phyloP scores from a whole-genome alignment of 495 filamentous ascomycete genomes.

The Astrothelium subdiscretum region DNA sequence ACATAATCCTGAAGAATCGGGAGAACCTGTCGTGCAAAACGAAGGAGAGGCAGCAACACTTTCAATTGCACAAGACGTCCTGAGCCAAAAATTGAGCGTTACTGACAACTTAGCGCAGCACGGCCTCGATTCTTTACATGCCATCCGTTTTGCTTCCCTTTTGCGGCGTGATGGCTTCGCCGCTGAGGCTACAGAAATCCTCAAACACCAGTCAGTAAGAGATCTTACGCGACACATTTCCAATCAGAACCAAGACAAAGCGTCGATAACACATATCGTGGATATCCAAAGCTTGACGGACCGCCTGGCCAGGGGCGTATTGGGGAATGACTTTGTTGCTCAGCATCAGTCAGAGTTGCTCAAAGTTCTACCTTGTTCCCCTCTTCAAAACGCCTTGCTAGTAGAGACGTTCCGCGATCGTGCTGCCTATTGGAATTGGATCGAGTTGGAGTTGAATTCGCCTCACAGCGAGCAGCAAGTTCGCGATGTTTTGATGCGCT shows the following conservation, averaged over 20 bases:
- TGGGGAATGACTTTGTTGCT: background rate
- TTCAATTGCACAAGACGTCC: conserved; percentile 33
- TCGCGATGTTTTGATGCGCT: conserved; percentile 30
- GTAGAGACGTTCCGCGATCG: conserved; percentile 46
- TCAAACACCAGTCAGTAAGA: conserved; percentile 31
- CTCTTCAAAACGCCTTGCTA: conserved; percentile 68
- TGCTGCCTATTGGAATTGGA: conserved; percentile 61
- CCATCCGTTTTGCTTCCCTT: conserved; percentile 53
- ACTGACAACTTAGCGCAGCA: conserved; percentile 36
- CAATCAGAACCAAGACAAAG: background rate
- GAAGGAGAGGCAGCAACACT: conserved; percentile 37
- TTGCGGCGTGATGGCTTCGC: conserved; percentile 42
- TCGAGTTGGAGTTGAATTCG: conserved; percentile 39
- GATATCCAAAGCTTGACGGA: background rate
- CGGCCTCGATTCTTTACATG: conserved; percentile 62
- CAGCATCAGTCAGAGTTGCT: conserved; percentile 29
- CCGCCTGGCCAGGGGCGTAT: background rate
- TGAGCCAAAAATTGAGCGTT: conserved; percentile 34
- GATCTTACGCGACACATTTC: conserved; percentile 7
- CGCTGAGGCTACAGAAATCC: conserved; percentile 42
- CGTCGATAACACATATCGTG: background rate
- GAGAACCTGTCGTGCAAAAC: conserved; percentile 2
- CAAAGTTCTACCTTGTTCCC: conserved; percentile 49
- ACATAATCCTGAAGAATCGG: conserved; percentile 3
- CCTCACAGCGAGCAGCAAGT: conserved; percentile 4